Evolutionary conservation across 176 grass and related monocot species (phyloP).

Genomic region (Thinopyrum elongatum): DNA sequence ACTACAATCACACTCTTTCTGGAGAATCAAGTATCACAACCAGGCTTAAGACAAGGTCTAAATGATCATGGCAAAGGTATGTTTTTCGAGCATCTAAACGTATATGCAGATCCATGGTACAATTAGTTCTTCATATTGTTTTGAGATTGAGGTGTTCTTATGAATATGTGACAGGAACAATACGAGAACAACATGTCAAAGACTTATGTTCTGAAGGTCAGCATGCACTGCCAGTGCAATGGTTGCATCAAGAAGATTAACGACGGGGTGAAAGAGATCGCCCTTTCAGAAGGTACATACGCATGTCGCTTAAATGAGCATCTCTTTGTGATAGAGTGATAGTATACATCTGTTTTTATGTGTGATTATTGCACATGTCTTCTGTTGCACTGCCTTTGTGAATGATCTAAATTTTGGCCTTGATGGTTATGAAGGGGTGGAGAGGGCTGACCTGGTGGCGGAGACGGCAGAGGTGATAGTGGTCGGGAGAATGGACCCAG

Average conservation of each 20-base stretch:
- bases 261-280: slow-evolving; percentile 27
- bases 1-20: neutral
- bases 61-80: slow-evolving; percentile 31
- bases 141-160: neutral
- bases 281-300: slow-evolving; percentile 31
- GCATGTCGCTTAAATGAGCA: neutral
- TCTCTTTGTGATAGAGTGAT: neutral
- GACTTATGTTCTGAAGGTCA: slow-evolving; percentile 16
- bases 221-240: slow-evolving; percentile 43
- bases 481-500: neutral
- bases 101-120: neutral
- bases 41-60: neutral
- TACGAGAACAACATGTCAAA: neutral
- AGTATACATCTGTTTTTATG: neutral
- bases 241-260: slow-evolving; percentile 48
- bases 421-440: slow-evolving; percentile 21
- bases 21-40: neutral
- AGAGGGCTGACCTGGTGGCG: slow-evolving; percentile 15
- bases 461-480: slow-evolving; percentile 34
- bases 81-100: neutral
- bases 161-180: slow-evolving; percentile 13
- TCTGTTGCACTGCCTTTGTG: neutral
- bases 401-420: neutral
- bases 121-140: neutral
- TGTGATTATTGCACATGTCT: neutral